phyloP scores from a whole-genome alignment of 371 early-diverging fungal species.

The Mortierella polycephala region DNA sequence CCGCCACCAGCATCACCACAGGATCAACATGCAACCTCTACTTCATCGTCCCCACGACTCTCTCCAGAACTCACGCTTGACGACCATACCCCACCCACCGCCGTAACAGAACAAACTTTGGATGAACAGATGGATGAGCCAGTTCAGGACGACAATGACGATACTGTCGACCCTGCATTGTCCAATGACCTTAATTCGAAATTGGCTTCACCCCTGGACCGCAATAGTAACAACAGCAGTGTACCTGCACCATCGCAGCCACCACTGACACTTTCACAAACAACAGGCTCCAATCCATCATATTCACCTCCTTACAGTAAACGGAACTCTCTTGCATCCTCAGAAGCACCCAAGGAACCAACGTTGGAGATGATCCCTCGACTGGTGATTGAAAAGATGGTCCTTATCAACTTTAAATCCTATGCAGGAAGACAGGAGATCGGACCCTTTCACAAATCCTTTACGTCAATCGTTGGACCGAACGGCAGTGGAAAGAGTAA shows the following conservation, averaged over 20 bases:
- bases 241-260: not conserved
- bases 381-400: slow-evolving; percentile 92
- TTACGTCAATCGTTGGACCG: slow-evolving; percentile 94
- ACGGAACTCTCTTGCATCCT: slow-evolving; percentile 20
- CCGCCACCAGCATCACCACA: not conserved
- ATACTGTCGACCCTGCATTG: no score
- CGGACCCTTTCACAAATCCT: slow-evolving; percentile 98
- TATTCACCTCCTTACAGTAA: slow-evolving; percentile 19
- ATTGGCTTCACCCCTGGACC: no score
- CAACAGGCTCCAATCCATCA: slow-evolving; percentile 1
- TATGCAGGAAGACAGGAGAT: slow-evolving; percentile 94
- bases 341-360: slow-evolving; percentile 29
- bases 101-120: no score
- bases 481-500: slow-evolving; percentile 99
- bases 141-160: no score
- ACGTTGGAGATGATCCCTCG: slow-evolving; percentile 60
- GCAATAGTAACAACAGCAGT: no score
- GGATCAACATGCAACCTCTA: not conserved
- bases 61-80: slow-evolving; percentile 7
- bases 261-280: slow-evolving; percentile 11
- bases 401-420: slow-evolving; percentile 95
- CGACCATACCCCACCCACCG: not conserved
- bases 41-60: slow-evolving; percentile 1
- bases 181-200: no score
- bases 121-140: no score